Evolutionary conservation across 2,329 filamentous ascomycete genomes (phyloP).

Genomic region (Fusarium sp.): DNA sequence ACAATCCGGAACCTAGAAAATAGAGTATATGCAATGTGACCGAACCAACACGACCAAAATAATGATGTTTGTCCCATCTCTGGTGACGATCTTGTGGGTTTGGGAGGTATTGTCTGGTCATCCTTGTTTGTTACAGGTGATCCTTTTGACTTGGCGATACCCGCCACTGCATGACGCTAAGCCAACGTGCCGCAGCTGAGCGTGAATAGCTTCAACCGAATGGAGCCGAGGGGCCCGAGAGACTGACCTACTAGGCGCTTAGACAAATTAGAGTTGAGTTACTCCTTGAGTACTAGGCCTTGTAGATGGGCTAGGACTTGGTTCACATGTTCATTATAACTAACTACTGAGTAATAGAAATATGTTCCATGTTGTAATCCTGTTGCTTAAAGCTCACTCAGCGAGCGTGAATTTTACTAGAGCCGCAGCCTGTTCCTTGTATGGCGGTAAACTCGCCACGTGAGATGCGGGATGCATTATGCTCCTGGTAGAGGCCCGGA

Average conservation of each 20-base stretch:
- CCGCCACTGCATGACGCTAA: background rate
- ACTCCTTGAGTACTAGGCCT: background rate
- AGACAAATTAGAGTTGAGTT: background rate
- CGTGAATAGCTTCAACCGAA: background rate
- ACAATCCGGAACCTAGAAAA: background rate
- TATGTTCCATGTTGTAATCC: background rate
- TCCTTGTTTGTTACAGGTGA: background rate
- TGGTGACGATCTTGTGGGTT: background rate
- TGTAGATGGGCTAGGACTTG: background rate
- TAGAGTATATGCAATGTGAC: background rate
- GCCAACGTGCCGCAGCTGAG: background rate
- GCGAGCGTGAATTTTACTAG: background rate
- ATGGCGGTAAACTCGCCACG: background rate
- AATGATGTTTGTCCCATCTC: background rate
- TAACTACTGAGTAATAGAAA: background rate
- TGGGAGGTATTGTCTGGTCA: background rate
- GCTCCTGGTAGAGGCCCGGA: background rate
- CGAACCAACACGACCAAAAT: background rate
- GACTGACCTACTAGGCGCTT: background rate
- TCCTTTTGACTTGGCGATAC: background rate
- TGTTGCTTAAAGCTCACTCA: background rate
- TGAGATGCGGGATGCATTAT: background rate
- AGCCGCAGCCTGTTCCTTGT: background rate
- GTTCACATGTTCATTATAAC: background rate
- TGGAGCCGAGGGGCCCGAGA: background rate